Conservation (phyloP, 2,329 filamentous ascomycete species). For the Sclerotinia subarctica region DNA sequence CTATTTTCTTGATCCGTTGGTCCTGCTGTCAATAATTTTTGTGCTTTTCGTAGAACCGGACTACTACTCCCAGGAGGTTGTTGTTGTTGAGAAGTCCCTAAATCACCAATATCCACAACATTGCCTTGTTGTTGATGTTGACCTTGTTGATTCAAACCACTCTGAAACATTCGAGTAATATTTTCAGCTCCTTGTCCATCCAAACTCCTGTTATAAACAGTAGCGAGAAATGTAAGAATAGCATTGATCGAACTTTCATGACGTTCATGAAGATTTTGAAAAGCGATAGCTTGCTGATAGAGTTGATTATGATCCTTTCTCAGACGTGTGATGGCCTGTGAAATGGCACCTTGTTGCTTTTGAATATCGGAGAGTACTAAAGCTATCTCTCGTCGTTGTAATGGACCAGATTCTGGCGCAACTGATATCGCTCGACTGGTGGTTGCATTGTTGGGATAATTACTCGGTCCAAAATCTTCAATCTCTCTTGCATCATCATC, state of each 20-base stretch:
- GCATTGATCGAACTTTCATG: slow-evolving; percentile 98
- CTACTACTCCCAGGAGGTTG: slow-evolving; percentile 31
- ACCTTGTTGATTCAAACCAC: slow-evolving; percentile 62
- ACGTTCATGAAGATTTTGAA: slow-evolving; percentile 89
- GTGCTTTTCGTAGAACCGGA: slow-evolving; percentile 33
- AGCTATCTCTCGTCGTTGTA: slow-evolving; percentile 70
- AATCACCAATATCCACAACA: slow-evolving; percentile 60
- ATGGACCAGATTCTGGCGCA: slow-evolving; percentile 42
- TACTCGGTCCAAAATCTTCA: slow-evolving; percentile 37
- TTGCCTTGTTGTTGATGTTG: slow-evolving; percentile 50
- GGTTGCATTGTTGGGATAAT: slow-evolving; percentile 45
- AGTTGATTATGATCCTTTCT: slow-evolving; percentile 84
- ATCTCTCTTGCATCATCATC: slow-evolving; percentile 59
- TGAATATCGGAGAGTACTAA: slow-evolving; percentile 77
- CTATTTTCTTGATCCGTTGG: slow-evolving; percentile 21
- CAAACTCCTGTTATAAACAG: slow-evolving; percentile 90
- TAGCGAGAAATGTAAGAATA: slow-evolving; percentile 95
- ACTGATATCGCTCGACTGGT: slow-evolving; percentile 38
- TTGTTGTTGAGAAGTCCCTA: slow-evolving; percentile 38
- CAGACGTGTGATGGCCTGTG: slow-evolving; percentile 73
- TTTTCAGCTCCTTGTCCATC: slow-evolving; percentile 79
- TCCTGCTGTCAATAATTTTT: slow-evolving; percentile 38
- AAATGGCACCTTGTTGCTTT: slow-evolving; percentile 82
- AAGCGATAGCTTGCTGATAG: slow-evolving; percentile 81
- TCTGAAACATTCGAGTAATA: slow-evolving; percentile 79